phyloP scores from a whole-genome alignment of 768 basidiomycete species.

The Mycena polygramma region DNA sequence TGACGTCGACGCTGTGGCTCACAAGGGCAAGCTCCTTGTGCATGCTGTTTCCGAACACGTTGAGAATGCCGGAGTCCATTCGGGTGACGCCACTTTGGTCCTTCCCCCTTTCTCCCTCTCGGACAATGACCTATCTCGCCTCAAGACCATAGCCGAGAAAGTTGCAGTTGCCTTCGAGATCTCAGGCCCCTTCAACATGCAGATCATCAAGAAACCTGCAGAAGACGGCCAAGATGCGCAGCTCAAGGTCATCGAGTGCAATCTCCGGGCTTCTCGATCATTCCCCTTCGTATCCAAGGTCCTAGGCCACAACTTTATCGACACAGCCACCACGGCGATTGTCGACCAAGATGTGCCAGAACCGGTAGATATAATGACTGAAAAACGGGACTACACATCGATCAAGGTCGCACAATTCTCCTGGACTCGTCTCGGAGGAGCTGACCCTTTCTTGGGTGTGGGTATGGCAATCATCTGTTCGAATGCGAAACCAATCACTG shows the following conservation, averaged over 20 bases:
- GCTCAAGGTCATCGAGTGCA: slow-evolving; percentile 99
- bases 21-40: slow-evolving; percentile 91
- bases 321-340: slow-evolving; percentile 91
- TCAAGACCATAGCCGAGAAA: slow-evolving; percentile 95
- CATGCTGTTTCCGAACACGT: slow-evolving; percentile 99
- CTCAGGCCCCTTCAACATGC: slow-evolving; percentile 99
- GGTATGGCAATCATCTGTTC: slow-evolving; percentile 63
- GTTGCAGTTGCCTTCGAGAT: slow-evolving; percentile 96
- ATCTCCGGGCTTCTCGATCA: slow-evolving; percentile 95
- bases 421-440: slow-evolving; percentile 96
- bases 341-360: slow-evolving; percentile 88
- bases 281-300: slow-evolving; percentile 99
- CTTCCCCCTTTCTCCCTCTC: slow-evolving; percentile 92
- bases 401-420: slow-evolving; percentile 99
- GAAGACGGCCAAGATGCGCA: slow-evolving; percentile 66
- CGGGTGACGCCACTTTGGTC: slow-evolving; percentile 97
- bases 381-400: slow-evolving; percentile 90
- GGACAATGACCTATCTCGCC: slow-evolving; percentile 81
- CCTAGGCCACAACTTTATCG: slow-evolving; percentile 96
- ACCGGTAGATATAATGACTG: slow-evolving; percentile 92
- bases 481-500: slow-evolving; percentile 12
- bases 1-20: slow-evolving; percentile 96
- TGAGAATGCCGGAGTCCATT: slow-evolving; percentile 98
- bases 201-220: slow-evolving; percentile 89
- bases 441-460: slow-evolving; percentile 96